These are phyloP conservation scores for Penicillium glabrum DNA, from an alignment of 2,329 filamentous ascomycete genomes.

Conservation along the genomic window DNA sequence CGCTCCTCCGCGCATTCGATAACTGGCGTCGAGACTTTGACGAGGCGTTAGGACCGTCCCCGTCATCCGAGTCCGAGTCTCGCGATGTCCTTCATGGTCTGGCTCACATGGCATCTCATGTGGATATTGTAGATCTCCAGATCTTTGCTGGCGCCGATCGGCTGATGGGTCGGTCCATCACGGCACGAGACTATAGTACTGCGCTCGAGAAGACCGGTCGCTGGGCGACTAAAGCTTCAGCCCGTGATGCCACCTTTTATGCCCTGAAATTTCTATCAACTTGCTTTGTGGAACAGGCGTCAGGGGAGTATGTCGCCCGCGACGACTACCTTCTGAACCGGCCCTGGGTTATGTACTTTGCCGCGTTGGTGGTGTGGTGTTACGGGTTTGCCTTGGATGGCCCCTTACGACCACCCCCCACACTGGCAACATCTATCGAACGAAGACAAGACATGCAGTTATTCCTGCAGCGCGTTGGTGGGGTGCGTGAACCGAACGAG, in stretches of 20 bases:
- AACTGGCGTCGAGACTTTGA: conserved; percentile 94
- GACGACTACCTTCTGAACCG: conserved; percentile 89
- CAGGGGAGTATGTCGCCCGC: conserved; percentile 69
- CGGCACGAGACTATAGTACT: conserved; percentile 73
- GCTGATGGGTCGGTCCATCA: conserved; percentile 81
- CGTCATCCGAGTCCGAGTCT: conserved; percentile 70
- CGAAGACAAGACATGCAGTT: conserved; percentile 75
- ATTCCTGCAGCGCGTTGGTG: conserved; percentile 72
- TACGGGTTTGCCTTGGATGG: conserved; percentile 93
- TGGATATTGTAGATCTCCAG: conserved; percentile 95
- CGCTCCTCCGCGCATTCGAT: conserved; percentile 84
- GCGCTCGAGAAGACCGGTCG: conserved; percentile 75
- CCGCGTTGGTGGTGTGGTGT: conserved; percentile 87
- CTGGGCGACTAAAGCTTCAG: conserved; percentile 87
- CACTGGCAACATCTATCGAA: conserved; percentile 62
- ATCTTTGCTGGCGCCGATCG: conserved; percentile 88
- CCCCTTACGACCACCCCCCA: conserved; percentile 54
- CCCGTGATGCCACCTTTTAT: conserved; percentile 88
- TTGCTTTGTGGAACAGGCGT: conserved; percentile 60
- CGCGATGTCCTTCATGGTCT: conserved; percentile 88
- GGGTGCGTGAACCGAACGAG: conserved; percentile 72
- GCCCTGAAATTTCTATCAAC: conserved; percentile 83
- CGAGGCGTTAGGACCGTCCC: conserved; percentile 68
- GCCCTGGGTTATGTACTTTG: conserved; percentile 94
- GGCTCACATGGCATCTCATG: conserved; percentile 97